Percentiles rank a stretch among this genome's conserved stretches.
These are phyloP conservation scores for Platanthera zijinensis DNA, from an alignment of 106 monocot genomes.

Conservation along the genomic window DNA sequence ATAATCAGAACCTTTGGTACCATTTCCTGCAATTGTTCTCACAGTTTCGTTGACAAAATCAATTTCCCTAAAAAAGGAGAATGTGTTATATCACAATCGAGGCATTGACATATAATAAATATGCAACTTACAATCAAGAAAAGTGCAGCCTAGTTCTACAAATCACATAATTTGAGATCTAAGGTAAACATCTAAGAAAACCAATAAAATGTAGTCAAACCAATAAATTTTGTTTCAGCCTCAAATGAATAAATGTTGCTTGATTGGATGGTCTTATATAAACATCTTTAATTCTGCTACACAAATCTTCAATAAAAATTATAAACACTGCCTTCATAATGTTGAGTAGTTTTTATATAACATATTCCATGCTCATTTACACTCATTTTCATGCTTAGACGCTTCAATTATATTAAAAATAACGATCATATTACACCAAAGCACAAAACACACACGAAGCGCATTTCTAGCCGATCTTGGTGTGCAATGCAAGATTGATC, in stretches of 20 bases:
- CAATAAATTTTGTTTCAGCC: background rate
- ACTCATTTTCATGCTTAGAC: too few relatives aligned
- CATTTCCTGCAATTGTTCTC: slow-evolving; percentile 90
- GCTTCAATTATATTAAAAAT: too few relatives aligned
- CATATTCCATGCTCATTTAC: too few relatives aligned
- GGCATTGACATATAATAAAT: background rate
- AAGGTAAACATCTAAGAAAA: background rate
- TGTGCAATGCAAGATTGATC: too few relatives aligned
- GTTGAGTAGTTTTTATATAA: too few relatives aligned
- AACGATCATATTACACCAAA: too few relatives aligned
- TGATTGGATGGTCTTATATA: background rate
- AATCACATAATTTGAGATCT: background rate
- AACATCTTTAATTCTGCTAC: background rate
- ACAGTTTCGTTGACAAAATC: slow-evolving; percentile 90
- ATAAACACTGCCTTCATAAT: background rate
- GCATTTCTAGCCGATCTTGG: too few relatives aligned
- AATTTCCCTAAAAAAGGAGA: slow-evolving; percentile 52
- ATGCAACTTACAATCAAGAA: background rate
- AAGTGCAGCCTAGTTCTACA: background rate
- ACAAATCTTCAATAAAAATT: background rate
- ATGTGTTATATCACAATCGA: background rate
- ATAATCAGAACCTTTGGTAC: slow-evolving; percentile 95
- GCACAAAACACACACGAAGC: too few relatives aligned
- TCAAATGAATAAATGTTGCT: background rate
- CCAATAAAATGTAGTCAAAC: background rate